Percentiles rank a stretch among this genome's conserved stretches.
phyloP scores from a whole-genome alignment of 1,284 basidiomycete species.

The Cryptococcus sp. region DNA sequence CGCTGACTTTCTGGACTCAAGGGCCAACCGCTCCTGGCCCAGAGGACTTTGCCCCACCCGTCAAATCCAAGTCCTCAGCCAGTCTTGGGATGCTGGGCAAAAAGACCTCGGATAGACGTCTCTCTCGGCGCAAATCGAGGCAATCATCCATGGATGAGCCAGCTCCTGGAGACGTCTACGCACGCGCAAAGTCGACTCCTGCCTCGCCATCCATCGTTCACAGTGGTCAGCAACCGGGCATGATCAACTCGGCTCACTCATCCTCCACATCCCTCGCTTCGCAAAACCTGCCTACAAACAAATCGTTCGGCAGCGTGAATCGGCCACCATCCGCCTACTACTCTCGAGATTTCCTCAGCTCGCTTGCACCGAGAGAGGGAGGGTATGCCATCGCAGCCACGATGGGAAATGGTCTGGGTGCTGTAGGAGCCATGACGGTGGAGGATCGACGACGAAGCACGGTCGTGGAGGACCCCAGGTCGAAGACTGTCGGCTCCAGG shows the following conservation, averaged over 20 bases:
- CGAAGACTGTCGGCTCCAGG: conserved; percentile 21
- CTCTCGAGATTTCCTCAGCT: conserved; percentile 44
- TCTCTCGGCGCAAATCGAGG: conserved; percentile 20
- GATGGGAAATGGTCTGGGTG: conserved; percentile 35
- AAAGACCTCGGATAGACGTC: conserved; percentile 16
- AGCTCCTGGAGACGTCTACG: conserved; percentile 6
- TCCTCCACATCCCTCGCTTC: conserved; percentile 43
- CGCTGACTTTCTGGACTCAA: conserved; percentile 15
- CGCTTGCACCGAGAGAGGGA: conserved; percentile 50
- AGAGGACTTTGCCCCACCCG: conserved; percentile 19
- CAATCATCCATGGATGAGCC: conserved; percentile 13
- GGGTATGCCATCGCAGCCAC: conserved; percentile 53
- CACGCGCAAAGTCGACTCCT: conserved; percentile 16
- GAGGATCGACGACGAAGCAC: conserved; percentile 36
- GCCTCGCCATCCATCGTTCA: conserved; percentile 16
- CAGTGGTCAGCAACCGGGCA: conserved; percentile 1
- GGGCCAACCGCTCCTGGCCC: conserved; percentile 42
- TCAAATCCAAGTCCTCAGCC: conserved; percentile 41
- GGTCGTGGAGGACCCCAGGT: conserved; percentile 14
- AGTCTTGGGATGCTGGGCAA: conserved; percentile 30
- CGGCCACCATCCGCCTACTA: conserved; percentile 41
- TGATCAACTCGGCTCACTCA: conserved; percentile 44
- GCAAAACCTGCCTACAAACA: conserved; percentile 35
- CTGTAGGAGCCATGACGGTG: conserved; percentile 24
- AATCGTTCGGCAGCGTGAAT: conserved; percentile 30